These are phyloP conservation scores for Hypoxylon subgilvum DNA, from an alignment of 495 filamentous ascomycete genomes.

Conservation along the genomic window DNA sequence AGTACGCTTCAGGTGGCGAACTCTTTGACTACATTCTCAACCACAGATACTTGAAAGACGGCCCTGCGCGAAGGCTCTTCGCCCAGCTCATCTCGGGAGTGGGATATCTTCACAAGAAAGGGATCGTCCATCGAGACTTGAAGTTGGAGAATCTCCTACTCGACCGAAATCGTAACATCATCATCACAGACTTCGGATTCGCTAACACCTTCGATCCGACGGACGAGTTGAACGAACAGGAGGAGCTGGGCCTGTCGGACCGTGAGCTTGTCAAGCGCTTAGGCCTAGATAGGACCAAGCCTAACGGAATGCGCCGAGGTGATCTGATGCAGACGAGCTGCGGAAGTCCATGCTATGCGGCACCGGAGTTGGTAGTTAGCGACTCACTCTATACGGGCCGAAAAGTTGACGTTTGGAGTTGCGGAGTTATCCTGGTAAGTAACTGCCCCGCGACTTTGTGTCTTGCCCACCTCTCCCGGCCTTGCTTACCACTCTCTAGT, in stretches of 20 bases:
- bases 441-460: background rate
- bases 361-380: conserved; percentile 95
- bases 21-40: conserved; percentile 98
- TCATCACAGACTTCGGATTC: conserved; percentile 99
- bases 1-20: conserved; percentile 97
- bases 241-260: conserved; percentile 85
- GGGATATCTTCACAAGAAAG: conserved; percentile 98
- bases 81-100: conserved; percentile 96
- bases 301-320: conserved; percentile 66
- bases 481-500: conserved; percentile 60
- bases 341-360: conserved; percentile 92
- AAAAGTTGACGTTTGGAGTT: conserved; percentile 99
- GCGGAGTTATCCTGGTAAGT: conserved; percentile 96
- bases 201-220: conserved; percentile 93
- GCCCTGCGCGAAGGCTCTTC: conserved; percentile 86
- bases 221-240: conserved; percentile 87
- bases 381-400: conserved; percentile 96
- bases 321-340: conserved; percentile 84
- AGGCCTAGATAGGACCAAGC: conserved; percentile 69
- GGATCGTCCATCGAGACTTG: conserved; percentile 96
- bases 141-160: conserved; percentile 97
- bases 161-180: conserved; percentile 96
- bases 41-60: conserved; percentile 93
- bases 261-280: conserved; percentile 81
- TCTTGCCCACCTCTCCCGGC: conserved; percentile 21